Conservation (phyloP, 306 rosid genomes). For the Vicia faba region DNA sequence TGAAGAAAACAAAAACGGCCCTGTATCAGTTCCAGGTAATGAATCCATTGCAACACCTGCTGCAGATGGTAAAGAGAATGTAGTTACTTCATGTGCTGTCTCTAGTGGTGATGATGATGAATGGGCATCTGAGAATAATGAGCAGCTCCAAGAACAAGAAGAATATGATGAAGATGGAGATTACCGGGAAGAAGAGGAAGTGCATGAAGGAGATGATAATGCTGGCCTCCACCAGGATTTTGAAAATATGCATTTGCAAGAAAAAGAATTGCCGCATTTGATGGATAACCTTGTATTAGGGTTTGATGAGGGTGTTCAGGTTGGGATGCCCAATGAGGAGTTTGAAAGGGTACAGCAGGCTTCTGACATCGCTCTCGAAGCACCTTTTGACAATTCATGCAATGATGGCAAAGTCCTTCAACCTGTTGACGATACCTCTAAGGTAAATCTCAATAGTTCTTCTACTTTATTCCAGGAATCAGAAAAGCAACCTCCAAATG, state of each 20-base stretch:
- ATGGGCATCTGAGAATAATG: slow-evolving; percentile 78
- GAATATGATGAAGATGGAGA: slow-evolving; percentile 98
- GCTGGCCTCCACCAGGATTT: slow-evolving; percentile 57
- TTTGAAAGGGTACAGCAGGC: slow-evolving; percentile 61
- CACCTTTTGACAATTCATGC: slow-evolving; percentile 50
- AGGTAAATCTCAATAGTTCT: slow-evolving; percentile 49
- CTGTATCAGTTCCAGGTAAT: slow-evolving; percentile 48
- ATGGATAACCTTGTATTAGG: slow-evolving; percentile 84
- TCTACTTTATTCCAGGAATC: slow-evolving; percentile 61
- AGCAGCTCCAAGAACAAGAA: slow-evolving; percentile 86
- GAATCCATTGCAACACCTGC: slow-evolving; percentile 45
- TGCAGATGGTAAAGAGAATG: slow-evolving; percentile 51
- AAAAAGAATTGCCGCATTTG: slow-evolving; percentile 69
- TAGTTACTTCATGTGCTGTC: slow-evolving; percentile 44
- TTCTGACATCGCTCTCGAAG: slow-evolving; percentile 46
- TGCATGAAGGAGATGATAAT: slow-evolving; percentile 79
- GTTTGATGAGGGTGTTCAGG: slow-evolving; percentile 95
- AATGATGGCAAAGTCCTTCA: slow-evolving; percentile 51
- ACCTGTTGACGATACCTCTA: slow-evolving; percentile 50
- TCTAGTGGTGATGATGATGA: slow-evolving; percentile 83
- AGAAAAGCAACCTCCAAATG: slow-evolving; percentile 55
- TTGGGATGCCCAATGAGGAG: slow-evolving; percentile 88
- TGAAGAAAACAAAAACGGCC: slow-evolving; percentile 50
- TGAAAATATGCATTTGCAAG: slow-evolving; percentile 70
- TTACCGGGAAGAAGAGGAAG: slow-evolving; percentile 91